These are phyloP conservation scores for Eimeria praecox DNA, from an alignment of 169 alveolate species.

Conservation along the genomic window DNA sequence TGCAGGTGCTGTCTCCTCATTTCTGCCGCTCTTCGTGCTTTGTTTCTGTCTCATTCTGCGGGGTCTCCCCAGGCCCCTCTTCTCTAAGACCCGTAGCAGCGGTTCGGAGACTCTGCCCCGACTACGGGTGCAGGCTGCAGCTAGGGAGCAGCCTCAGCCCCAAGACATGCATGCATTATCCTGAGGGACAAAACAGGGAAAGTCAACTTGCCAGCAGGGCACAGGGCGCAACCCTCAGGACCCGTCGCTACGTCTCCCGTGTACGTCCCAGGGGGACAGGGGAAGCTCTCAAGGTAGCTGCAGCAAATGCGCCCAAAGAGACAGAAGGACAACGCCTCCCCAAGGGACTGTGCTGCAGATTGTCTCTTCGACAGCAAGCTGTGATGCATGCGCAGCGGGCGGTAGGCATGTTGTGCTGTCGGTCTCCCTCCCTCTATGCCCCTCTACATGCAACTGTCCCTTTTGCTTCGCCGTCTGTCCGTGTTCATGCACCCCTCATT, in stretches of 20 bases:
- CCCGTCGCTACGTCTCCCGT: background rate
- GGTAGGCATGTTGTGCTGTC: background rate
- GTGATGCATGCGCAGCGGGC: background rate
- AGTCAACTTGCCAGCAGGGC: constrained; percentile 28
- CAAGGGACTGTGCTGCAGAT: background rate
- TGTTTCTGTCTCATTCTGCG: too few species aligned
- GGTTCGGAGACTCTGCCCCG: background rate
- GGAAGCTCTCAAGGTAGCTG: constrained; percentile 42
- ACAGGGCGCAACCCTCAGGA: constrained; percentile 5
- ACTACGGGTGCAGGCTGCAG: background rate
- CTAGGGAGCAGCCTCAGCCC: too few species aligned
- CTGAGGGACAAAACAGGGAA: background rate
- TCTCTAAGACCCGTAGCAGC: too few species aligned
- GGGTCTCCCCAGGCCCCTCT: too few species aligned
- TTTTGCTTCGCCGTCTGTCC: too few species aligned
- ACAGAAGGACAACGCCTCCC: background rate
- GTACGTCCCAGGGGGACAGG: constrained; percentile 50
- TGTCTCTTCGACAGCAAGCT: background rate
- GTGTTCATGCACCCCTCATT: too few species aligned
- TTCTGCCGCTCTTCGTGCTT: too few species aligned
- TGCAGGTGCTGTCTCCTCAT: too few species aligned
- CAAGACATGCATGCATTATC: background rate
- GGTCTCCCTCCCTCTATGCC: background rate
- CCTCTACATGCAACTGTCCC: background rate
- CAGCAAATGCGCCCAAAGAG: background rate